Percentiles rank a stretch among this genome's conserved stretches.
Conservation (phyloP, 2,329 filamentous ascomycete species). For the Albifimbria verrucaria region DNA sequence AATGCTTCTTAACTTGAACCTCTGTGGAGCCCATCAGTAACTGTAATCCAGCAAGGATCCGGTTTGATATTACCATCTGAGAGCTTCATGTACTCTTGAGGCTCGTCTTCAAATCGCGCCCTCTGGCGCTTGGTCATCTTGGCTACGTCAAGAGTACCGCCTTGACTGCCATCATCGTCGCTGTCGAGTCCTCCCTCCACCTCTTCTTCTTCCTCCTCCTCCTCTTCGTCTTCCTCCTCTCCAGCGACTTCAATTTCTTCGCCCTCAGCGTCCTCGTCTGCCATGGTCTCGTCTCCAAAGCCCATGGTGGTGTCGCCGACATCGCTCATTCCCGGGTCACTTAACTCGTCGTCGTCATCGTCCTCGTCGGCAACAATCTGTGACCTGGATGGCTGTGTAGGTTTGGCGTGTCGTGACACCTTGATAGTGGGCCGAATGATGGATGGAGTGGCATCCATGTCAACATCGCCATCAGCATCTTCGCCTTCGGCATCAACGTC, state of each 20-base stretch:
- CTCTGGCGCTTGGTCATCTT: slow-evolving; percentile 61
- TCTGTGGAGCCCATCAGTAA: slow-evolving; percentile 35
- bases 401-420: slow-evolving; percentile 36
- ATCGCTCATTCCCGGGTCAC: slow-evolving; percentile 51
- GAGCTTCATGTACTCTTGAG: slow-evolving; percentile 55
- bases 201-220: slow-evolving; percentile 34
- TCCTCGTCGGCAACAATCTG: slow-evolving; percentile 44
- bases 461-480: slow-evolving; percentile 37
- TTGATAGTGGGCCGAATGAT: slow-evolving; percentile 41
- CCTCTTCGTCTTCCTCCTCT: slow-evolving; percentile 41
- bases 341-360: slow-evolving; percentile 54
- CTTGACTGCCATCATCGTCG: slow-evolving; percentile 43
- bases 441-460: slow-evolving; percentile 43
- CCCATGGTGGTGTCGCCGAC: slow-evolving; percentile 33
- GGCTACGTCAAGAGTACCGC: slow-evolving; percentile 50
- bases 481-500: slow-evolving; percentile 39
- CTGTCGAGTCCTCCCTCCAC: slow-evolving; percentile 39
- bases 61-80: slow-evolving; percentile 49
- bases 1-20: slow-evolving; percentile 61
- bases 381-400: slow-evolving; percentile 28
- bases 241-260: slow-evolving; percentile 40
- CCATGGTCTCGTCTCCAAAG: slow-evolving; percentile 43
- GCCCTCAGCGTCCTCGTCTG: slow-evolving; percentile 45
- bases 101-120: slow-evolving; percentile 55
- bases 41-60: slow-evolving; percentile 6